Conservation (phyloP, 805 yeast genomes). For the Tetrapisispora pingtungensis region DNA sequence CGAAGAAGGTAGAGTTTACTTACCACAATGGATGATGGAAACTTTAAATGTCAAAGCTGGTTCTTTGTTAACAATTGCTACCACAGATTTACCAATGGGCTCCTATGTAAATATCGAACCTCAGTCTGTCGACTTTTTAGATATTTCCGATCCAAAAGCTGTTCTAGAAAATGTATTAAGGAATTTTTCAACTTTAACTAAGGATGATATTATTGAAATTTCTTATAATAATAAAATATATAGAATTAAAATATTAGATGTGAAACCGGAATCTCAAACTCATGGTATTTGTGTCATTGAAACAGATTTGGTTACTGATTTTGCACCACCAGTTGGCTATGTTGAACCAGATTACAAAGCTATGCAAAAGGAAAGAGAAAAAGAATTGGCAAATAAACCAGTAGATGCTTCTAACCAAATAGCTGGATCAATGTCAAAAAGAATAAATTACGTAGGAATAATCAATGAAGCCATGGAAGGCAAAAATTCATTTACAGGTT, state of each 20-base stretch:
- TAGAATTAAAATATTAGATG: conserved; percentile 77
- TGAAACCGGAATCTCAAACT: conserved; percentile 58
- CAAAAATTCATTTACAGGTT: conserved; percentile 39
- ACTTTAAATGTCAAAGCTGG: conserved; percentile 70
- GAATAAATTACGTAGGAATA: conserved; percentile 47
- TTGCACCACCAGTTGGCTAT: conserved; percentile 98
- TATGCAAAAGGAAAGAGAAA: conserved; percentile 18
- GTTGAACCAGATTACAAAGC: conserved; percentile 72
- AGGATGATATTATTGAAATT: conserved; percentile 75
- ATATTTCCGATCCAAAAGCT: conserved; percentile 92
- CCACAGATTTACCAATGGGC: conserved; percentile 77
- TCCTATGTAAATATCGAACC: conserved; percentile 89
- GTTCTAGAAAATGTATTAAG: conserved; percentile 88
- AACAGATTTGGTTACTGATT: conserved; percentile 93
- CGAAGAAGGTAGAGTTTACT: conserved; percentile 89
- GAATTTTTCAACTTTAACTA: conserved; percentile 79
- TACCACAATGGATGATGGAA: conserved; percentile 95
- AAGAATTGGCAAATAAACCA: conserved; percentile 26
- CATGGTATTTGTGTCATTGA: conserved; percentile 88
- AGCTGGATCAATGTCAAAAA: conserved; percentile 66
- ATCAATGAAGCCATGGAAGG: conserved; percentile 35
- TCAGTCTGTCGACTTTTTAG: conserved; percentile 85
- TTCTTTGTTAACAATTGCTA: conserved; percentile 61
- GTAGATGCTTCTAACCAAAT: conserved; percentile 29
- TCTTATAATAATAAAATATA: conserved; percentile 70